Percentiles rank a stretch among this genome's conserved stretches.
These are phyloP conservation scores for Erysimum cheiri DNA, from an alignment of 441 rosid species.

Conservation along the genomic window DNA sequence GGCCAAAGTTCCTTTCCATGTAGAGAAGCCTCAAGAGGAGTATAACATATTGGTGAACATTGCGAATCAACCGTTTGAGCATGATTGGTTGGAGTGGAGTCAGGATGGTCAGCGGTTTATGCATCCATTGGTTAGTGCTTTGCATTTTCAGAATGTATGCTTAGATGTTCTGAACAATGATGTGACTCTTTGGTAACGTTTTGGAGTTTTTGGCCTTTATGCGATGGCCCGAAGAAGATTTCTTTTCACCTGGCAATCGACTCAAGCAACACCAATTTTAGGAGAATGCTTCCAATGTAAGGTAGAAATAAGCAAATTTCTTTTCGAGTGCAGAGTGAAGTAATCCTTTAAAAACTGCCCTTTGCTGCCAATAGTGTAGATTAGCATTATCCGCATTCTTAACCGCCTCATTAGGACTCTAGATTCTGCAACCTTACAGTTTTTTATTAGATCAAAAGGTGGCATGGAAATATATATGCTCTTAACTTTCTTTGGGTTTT, in stretches of 20 bases:
- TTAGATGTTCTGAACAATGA: too few relatives aligned
- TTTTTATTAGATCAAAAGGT: conserved; percentile 9
- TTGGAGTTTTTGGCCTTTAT: too few relatives aligned
- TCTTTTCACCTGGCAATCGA: not conserved
- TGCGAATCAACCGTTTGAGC: conserved; percentile 77
- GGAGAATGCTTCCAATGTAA: not conserved
- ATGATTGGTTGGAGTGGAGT: conserved; percentile 87
- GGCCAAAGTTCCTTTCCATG: conserved; percentile 84
- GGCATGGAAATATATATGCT: conserved; percentile 1
- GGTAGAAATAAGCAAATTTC: not conserved
- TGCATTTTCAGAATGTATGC: not conserved
- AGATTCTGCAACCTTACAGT: conserved; percentile 8
- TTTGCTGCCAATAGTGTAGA: too few relatives aligned
- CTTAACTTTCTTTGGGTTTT: not conserved
- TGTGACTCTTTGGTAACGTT: too few relatives aligned
- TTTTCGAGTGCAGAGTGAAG: not conserved
- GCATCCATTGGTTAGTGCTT: conserved; percentile 89
- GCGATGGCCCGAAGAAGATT: too few relatives aligned
- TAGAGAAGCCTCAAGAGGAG: conserved; percentile 85
- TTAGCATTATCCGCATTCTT: not conserved
- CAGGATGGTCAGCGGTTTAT: conserved; percentile 67
- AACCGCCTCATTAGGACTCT: not conserved
- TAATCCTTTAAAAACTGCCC: too few relatives aligned
- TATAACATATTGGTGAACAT: conserved; percentile 77
- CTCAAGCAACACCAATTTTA: not conserved